A percentile compares a stretch with the other conserved stretches of the same genome.
Conservation (phyloP, 805 yeast genomes). For the Teunomyces pallodes region DNA sequence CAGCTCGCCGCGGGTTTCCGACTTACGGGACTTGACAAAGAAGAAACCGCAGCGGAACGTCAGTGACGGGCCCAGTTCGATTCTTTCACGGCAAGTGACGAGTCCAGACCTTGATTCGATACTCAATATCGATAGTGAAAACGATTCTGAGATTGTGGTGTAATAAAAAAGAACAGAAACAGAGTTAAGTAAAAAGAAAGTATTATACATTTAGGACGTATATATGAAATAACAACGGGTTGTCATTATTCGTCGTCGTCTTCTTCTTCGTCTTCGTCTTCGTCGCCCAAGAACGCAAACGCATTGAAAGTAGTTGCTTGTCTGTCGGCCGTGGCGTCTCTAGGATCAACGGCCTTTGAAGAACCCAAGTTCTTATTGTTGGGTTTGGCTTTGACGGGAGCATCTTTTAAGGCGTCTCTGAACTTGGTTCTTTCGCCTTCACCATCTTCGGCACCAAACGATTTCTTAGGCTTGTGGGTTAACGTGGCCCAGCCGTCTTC, state of each 20-base stretch:
- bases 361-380: slow-evolving; percentile 73
- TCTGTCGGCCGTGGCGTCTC: slow-evolving; percentile 68
- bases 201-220: slow-evolving; percentile 1
- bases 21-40: slow-evolving; percentile 25
- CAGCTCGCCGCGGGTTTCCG: slow-evolving; percentile 34
- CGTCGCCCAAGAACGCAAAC: slow-evolving; percentile 72
- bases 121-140: slow-evolving; percentile 34
- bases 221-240: neutral
- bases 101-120: slow-evolving; percentile 34
- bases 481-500: slow-evolving; percentile 84
- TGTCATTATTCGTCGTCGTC: slow-evolving; percentile 6
- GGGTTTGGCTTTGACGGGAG: slow-evolving; percentile 55
- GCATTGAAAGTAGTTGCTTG: slow-evolving; percentile 72
- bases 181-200: neutral
- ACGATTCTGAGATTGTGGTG: slow-evolving; percentile 27
- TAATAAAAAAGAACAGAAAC: slow-evolving; percentile 3
- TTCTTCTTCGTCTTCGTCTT: slow-evolving; percentile 33
- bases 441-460: slow-evolving; percentile 49
- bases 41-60: slow-evolving; percentile 1
- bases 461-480: slow-evolving; percentile 38
- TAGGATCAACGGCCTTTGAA: slow-evolving; percentile 69
- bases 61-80: slow-evolving; percentile 20
- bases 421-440: slow-evolving; percentile 46
- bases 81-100: slow-evolving; percentile 30
- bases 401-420: slow-evolving; percentile 48